Conservation (phyloP, 163 green algal species). For the Smithsoniella earleae region DNA sequence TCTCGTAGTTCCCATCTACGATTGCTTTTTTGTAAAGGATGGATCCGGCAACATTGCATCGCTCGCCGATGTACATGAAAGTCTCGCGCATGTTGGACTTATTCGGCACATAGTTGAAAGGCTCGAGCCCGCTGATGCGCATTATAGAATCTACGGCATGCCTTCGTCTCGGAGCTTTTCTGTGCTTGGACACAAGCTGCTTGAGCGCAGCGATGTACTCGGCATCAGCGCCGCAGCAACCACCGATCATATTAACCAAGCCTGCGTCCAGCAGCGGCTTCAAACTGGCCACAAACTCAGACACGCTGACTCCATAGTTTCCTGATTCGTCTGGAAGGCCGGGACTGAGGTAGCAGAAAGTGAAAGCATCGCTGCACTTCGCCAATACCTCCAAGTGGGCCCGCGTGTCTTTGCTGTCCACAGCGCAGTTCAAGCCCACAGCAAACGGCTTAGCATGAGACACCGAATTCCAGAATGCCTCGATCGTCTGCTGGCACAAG, state of each 20-base stretch:
- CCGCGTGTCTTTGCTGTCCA: slow-evolving; percentile 89
- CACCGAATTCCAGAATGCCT: slow-evolving; percentile 97
- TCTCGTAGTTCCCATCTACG: slow-evolving; percentile 87
- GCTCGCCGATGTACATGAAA: slow-evolving; percentile 93
- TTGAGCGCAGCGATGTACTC: slow-evolving; percentile 85
- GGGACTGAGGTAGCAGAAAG: slow-evolving; percentile 97
- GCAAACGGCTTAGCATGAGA: slow-evolving; percentile 82
- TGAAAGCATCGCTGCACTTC: slow-evolving; percentile 79
- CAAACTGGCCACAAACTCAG: slow-evolving; percentile 87
- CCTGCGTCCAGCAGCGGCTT: slow-evolving; percentile 74
- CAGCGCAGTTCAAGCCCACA: slow-evolving; percentile 93
- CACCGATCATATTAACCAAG: slow-evolving; percentile 88
- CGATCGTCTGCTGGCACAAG: slow-evolving; percentile 92
- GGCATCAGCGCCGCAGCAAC: slow-evolving; percentile 84
- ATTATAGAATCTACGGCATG: slow-evolving; percentile 60
- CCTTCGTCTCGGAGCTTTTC: slow-evolving; percentile 46
- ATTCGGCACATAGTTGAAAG: slow-evolving; percentile 83
- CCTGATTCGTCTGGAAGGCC: slow-evolving; percentile 96
- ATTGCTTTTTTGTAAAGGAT: slow-evolving; percentile 96
- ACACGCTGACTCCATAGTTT: slow-evolving; percentile 89
- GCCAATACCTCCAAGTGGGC: slow-evolving; percentile 84
- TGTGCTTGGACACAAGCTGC: not conserved
- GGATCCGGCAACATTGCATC: slow-evolving; percentile 94
- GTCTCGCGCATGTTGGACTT: slow-evolving; percentile 68
- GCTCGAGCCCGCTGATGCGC: slow-evolving; percentile 85